These are phyloP conservation scores for Hymenoscyphus occultus DNA, from an alignment of 2,329 filamentous ascomycete species.

Conservation along the genomic window DNA sequence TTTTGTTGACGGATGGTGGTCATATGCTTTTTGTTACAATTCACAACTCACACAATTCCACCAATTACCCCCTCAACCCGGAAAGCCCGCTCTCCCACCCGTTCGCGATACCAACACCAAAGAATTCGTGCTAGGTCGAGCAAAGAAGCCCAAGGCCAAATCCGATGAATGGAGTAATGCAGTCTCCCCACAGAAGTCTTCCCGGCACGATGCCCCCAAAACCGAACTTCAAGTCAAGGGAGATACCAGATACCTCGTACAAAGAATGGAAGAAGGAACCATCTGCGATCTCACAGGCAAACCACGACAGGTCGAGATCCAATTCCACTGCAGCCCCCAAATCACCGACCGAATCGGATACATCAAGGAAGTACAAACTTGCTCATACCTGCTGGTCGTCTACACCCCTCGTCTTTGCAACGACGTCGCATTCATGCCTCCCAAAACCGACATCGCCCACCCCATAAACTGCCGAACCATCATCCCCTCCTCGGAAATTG, in stretches of 20 bases:
- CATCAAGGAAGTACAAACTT: constrained; percentile 71
- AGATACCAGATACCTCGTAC: constrained; percentile 65
- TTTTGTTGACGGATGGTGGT: constrained; percentile 72
- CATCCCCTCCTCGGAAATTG: constrained; percentile 43
- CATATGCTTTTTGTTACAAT: constrained; percentile 72
- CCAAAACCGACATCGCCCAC: constrained; percentile 61
- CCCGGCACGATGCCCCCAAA: constrained; percentile 32
- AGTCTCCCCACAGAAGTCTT: constrained; percentile 28
- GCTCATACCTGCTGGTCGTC: constrained; percentile 71
- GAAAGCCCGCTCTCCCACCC: constrained; percentile 60
- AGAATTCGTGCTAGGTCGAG: constrained; percentile 62
- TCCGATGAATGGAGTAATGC: constrained; percentile 36
- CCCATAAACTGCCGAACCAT: constrained; percentile 61
- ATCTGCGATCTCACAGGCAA: constrained; percentile 69
- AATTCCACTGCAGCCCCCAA: constrained; percentile 59
- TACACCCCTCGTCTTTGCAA: constrained; percentile 72
- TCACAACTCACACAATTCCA: constrained; percentile 71
- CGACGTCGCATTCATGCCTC: constrained; percentile 69
- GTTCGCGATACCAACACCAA: constrained; percentile 62
- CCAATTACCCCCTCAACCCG: constrained; percentile 59
- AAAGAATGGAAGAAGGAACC: constrained; percentile 63
- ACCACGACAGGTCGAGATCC: constrained; percentile 64
- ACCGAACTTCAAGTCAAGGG: constrained; percentile 61
- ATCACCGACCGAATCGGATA: constrained; percentile 63
- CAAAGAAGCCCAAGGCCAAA: constrained; percentile 35